These are phyloP conservation scores for Thermothielavioides terrestris DNA, from an alignment of 495 filamentous ascomycete genomes.

Conservation along the genomic window DNA sequence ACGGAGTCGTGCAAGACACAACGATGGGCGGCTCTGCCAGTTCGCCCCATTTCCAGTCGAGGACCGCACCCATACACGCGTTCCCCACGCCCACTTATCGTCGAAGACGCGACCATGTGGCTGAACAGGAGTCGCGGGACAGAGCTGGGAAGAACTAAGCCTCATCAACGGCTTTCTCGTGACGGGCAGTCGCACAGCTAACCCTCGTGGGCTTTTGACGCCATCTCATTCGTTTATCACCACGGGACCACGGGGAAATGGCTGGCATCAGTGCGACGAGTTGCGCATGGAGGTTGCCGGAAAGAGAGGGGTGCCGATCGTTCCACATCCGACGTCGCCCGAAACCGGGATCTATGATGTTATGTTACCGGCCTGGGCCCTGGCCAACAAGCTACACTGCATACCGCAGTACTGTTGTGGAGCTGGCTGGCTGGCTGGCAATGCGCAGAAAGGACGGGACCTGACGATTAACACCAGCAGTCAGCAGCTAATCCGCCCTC, in stretches of 20 bases:
- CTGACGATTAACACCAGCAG: no score
- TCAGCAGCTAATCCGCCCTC: no score
- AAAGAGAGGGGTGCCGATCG: slow-evolving; percentile 15
- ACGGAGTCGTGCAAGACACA: no score
- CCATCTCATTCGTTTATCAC: slow-evolving; percentile 35
- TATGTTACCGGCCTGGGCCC: slow-evolving; percentile 5
- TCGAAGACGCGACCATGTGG: slow-evolving; percentile 8
- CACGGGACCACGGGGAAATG: not conserved
- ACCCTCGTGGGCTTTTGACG: slow-evolving; percentile 34
- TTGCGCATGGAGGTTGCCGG: not conserved
- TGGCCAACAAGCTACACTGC: slow-evolving; percentile 1
- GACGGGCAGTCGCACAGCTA: slow-evolving; percentile 10
- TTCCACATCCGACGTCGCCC: slow-evolving; percentile 7
- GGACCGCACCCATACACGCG: not conserved
- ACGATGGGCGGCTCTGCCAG: not conserved
- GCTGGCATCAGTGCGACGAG: slow-evolving; percentile 9
- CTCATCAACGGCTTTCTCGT: not conserved
- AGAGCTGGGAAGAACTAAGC: not conserved
- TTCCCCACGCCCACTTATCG: not conserved
- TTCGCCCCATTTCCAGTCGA: not conserved
- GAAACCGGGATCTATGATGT: slow-evolving; percentile 19
- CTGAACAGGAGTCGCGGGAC: not conserved
- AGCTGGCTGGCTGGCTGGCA: no score
- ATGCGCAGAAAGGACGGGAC: no score
- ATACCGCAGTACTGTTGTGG: no score